Percentiles rank a stretch among this genome's conserved stretches.
Evolutionary conservation across 2,329 filamentous ascomycete genomes (phyloP).

Genomic region (Penicillium glabrum): DNA sequence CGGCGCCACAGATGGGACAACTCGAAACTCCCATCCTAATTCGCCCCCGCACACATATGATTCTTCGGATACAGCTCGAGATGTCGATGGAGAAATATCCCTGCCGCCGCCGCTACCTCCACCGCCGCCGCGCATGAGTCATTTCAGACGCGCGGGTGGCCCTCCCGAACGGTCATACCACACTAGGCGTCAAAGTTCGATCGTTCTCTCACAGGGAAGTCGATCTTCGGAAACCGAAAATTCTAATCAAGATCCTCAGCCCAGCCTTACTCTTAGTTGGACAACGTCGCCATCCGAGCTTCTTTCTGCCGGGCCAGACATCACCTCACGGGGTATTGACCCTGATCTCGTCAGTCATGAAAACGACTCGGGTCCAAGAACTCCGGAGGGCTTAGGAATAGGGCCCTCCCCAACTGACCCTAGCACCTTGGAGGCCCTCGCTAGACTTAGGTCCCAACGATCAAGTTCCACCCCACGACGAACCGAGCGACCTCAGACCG

Average conservation of each 20-base stretch:
- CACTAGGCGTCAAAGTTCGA: constrained; percentile 40
- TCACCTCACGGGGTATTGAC: constrained; percentile 19
- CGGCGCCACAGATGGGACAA: constrained; percentile 31
- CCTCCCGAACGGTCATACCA: constrained; percentile 28
- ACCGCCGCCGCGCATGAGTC: constrained; percentile 8
- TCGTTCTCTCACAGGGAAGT: constrained; percentile 41
- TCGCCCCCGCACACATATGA: constrained; percentile 33
- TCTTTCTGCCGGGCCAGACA: constrained; percentile 28
- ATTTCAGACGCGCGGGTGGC: constrained; percentile 26
- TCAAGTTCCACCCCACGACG: constrained; percentile 38
- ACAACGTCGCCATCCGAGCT: constrained; percentile 43
- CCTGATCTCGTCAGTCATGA: constrained; percentile 26
- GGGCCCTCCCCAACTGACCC: constrained; percentile 22
- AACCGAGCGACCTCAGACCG: constrained; percentile 26
- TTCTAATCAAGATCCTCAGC: constrained; percentile 29
- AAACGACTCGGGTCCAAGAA: constrained; percentile 11
- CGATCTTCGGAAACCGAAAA: constrained; percentile 25
- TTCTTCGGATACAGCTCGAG: constrained; percentile 31
- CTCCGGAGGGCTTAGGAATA: constrained; percentile 13
- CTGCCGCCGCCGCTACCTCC: not conserved
- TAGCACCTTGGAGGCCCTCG: constrained; percentile 18
- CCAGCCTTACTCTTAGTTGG: constrained; percentile 39
- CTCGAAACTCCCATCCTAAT: constrained; percentile 32
- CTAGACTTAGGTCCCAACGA: constrained; percentile 28
- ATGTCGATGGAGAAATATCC: constrained; percentile 8